A percentile compares a stretch with the other conserved stretches of the same genome.
phyloP scores from a whole-genome alignment of 495 filamentous ascomycete species.

The Aspergillus sclerotioniger region DNA sequence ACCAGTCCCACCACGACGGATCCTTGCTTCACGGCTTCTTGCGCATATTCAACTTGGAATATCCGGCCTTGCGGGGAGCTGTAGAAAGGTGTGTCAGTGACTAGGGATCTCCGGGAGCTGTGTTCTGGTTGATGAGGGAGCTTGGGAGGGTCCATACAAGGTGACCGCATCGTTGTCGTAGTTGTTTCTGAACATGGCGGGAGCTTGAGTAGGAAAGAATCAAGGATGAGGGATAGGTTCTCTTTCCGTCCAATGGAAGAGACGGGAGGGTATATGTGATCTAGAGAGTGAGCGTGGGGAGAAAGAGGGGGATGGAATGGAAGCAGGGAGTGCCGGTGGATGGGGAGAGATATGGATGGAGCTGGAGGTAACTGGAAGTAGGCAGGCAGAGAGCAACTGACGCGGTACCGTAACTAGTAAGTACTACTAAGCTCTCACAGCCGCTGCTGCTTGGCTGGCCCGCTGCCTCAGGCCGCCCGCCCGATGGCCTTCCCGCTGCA shows the following conservation, averaged over 20 bases:
- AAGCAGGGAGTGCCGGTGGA: constrained; percentile 21
- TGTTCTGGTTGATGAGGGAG: constrained; percentile 28
- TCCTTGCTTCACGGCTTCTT: constrained; percentile 98
- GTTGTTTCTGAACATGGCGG: constrained; percentile 96
- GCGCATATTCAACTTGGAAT: constrained; percentile 99
- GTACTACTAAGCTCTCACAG: neutral
- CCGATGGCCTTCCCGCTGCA: neutral
- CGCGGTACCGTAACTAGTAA: too few species aligned
- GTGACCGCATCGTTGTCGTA: constrained; percentile 99
- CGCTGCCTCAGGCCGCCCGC: neutral
- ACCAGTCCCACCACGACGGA: constrained; percentile 95
- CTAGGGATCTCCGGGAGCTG: constrained; percentile 17
- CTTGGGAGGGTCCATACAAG: constrained; percentile 64
- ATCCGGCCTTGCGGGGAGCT: constrained; percentile 99
- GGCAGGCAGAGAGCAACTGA: constrained; percentile 27
- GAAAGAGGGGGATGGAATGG: neutral
- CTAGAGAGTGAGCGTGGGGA: too few species aligned
- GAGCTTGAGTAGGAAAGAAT: constrained; percentile 12
- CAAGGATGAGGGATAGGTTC: neutral
- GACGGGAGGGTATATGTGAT: neutral
- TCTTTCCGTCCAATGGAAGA: neutral
- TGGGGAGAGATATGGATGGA: constrained; percentile 9
- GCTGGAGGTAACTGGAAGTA: constrained; percentile 11
- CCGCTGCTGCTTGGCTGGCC: neutral
- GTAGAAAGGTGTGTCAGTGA: constrained; percentile 15